phyloP scores from a whole-genome alignment of 225 moss, liverwort and hornwort genomes.

The Pseudisothecium myosuroides region DNA sequence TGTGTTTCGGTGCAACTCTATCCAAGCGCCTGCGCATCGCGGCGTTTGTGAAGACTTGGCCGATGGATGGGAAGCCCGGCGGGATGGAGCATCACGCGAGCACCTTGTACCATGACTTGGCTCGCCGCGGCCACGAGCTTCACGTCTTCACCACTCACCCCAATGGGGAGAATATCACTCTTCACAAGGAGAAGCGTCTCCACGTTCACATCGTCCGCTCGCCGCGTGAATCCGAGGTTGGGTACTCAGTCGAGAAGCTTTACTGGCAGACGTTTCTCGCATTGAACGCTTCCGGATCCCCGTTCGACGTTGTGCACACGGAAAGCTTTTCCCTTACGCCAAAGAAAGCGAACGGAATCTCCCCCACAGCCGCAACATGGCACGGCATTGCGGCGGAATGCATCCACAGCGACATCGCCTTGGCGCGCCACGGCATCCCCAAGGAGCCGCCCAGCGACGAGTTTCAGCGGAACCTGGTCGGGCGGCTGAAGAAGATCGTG shows the following conservation, averaged over 20 bases:
- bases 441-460: background rate
- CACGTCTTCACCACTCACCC: background rate
- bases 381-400: background rate
- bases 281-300: background rate
- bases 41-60: slow-evolving; percentile 8
- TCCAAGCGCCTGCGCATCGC: background rate
- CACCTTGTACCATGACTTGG: background rate
- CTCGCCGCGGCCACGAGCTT: slow-evolving; percentile 6
- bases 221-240: background rate
- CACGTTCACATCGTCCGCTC: background rate
- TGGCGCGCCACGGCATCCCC: background rate
- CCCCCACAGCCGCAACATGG: background rate
- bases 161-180: background rate
- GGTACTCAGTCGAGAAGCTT: background rate
- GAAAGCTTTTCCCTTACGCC: background rate
- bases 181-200: background rate
- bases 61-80: background rate
- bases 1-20: background rate
- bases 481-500: background rate
- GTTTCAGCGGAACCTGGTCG: background rate
- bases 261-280: background rate
- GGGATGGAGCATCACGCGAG: slow-evolving; percentile 6
- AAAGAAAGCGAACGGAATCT: background rate
- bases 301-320: background rate
- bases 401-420: slow-evolving; percentile 1